Base-by-base conservation (phyloP, 495 filamentous ascomycete species). In the Apiosordaria backusii region DNA sequence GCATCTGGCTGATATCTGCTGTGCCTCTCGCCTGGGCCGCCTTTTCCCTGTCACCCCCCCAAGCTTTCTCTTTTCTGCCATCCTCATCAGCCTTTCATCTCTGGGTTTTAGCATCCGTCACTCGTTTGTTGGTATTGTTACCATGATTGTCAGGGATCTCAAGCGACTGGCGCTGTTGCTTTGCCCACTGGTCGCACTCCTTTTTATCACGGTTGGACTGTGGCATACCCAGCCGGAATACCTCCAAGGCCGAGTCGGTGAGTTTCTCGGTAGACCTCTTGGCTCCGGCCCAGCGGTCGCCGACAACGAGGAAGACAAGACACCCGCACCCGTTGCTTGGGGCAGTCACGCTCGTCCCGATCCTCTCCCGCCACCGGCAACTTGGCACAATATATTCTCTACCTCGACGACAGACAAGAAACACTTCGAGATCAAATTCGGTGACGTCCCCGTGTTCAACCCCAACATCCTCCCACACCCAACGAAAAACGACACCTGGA, bases 391-490 rank as follows among this genome's bases (percentile, higher is more conserved):
- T 55, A 65, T 86, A 19, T 79, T 73, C 66, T 85, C 83, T 0
- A 29, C 71, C 25, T 82, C 80, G 6, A 81, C 75, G 22, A 16
- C 68, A 0, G 74, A 83, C 64, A 66, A 66, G 35, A 75, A 70
- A 29, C 83, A 74, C 70, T 84, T 82, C 65, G 61, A 60, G 45
- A 76, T 86, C 71, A 69, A 74, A 9, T 82, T 84, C 68, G 80
- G 70, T 58, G 63, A 67, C 29, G 55, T 68, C 4, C 52, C 62
- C 10, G 74, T 74, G 62, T 77, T 80, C 50, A 86, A 85, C 62
- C 83, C 84, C 40, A 86, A 82, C 70, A 81, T 86, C 65, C 76
- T 86, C 54, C 83, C 84, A 3, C 84, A 85, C 63, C 83, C 80
- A 1, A 69, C 66, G 4, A 70, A 71, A 27, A 65, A 75, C 13